These are phyloP conservation scores for Saraca asoca DNA, from an alignment of 331 rosid genomes.

Conservation along the genomic window DNA sequence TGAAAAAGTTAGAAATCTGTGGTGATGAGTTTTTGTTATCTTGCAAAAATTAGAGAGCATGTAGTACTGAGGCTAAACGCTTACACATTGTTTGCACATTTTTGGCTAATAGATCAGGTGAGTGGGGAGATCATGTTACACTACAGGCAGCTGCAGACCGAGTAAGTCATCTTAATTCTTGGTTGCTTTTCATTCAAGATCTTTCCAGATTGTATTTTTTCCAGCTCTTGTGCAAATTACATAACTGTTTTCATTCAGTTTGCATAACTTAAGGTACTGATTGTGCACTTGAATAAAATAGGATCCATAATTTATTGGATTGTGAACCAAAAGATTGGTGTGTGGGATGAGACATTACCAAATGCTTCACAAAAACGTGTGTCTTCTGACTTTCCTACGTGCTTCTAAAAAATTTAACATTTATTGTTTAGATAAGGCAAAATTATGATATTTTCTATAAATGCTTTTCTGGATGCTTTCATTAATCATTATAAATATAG, in stretches of 20 bases:
- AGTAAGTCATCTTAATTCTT: slow-evolving; percentile 51
- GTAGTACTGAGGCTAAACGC: slow-evolving; percentile 33
- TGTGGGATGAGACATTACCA: not conserved
- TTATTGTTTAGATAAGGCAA: not conserved
- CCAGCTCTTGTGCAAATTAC: not conserved
- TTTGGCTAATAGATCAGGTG: slow-evolving; percentile 72
- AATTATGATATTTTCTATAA: not conserved
- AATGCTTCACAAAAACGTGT: not conserved
- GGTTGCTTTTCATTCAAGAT: slow-evolving; percentile 7
- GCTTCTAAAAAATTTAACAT: not conserved
- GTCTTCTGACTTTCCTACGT: slow-evolving; percentile 15
- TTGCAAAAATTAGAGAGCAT: slow-evolving; percentile 33
- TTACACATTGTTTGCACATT: slow-evolving; percentile 38
- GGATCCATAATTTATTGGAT: not conserved
- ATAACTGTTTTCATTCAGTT: slow-evolving; percentile 7
- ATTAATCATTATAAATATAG: too few species aligned
- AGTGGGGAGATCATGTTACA: slow-evolving; percentile 99
- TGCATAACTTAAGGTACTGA: not conserved
- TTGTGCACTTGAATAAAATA: slow-evolving; percentile 14
- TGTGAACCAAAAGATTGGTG: not conserved
- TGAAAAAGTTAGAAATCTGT: slow-evolving; percentile 83
- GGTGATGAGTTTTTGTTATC: slow-evolving; percentile 37
- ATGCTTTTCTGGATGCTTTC: not conserved
- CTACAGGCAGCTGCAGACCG: slow-evolving; percentile 95
- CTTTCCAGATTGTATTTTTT: not conserved